Conservation (phyloP, 371 early-diverging fungal genomes). For the Actinomucor elegans region DNA sequence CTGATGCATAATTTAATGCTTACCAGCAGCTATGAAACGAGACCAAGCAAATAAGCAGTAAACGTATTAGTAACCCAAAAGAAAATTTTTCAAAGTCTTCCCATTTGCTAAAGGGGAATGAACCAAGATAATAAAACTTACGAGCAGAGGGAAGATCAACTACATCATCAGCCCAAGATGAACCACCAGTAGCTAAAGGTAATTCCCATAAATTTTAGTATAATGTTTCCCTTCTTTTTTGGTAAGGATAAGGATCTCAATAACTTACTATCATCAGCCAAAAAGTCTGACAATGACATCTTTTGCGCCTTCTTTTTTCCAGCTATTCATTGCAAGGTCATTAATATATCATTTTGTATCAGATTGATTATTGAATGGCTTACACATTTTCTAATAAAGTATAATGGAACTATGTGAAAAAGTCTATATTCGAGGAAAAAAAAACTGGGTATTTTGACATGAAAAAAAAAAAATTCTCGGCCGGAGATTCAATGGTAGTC, state of each 20-base stretch:
- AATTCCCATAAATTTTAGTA: too few species aligned
- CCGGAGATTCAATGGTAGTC: too few species aligned
- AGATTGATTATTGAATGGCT: conserved; percentile 1
- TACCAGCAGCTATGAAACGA: conserved; percentile 36
- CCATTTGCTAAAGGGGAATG: neutral
- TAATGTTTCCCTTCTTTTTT: too few species aligned
- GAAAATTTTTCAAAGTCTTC: neutral
- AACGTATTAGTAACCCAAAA: conserved; percentile 2
- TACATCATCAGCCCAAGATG: conserved; percentile 93
- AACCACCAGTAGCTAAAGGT: conserved; percentile 49
- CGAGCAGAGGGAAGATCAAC: conserved; percentile 86
- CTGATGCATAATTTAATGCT: conserved; percentile 7
- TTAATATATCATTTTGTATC: neutral
- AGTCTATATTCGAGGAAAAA: neutral
- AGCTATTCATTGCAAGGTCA: conserved; percentile 27
- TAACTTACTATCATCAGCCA: conserved; percentile 69
- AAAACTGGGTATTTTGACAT: neutral
- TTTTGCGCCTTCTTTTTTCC: conserved; percentile 77
- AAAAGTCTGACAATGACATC: conserved; percentile 79
- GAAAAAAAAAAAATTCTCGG: too few species aligned
- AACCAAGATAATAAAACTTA: conserved; percentile 43
- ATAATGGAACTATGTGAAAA: conserved; percentile 1
- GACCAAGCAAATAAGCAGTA: neutral
- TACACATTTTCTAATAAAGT: neutral
- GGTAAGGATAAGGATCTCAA: too few species aligned